Percentiles rank a stretch among this genome's conserved stretches.
These are phyloP conservation scores for Limonium bicolor DNA, from an alignment of 148 eudicot genomes.

Conservation along the genomic window DNA sequence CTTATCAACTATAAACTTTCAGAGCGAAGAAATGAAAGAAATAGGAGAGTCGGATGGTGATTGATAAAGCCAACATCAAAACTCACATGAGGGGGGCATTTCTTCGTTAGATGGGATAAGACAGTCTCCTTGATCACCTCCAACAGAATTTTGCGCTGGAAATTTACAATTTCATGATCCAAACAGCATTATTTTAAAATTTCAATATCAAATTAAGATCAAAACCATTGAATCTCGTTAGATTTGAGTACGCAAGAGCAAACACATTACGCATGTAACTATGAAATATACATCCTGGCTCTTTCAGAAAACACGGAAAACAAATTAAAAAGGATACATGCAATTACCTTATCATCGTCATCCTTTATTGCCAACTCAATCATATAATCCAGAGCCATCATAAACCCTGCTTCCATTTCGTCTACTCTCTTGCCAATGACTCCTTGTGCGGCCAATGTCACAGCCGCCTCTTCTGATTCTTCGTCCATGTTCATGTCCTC, in stretches of 20 bases:
- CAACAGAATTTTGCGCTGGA: slow-evolving; percentile 77
- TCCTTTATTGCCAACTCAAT: slow-evolving; percentile 71
- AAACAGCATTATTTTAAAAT: not conserved
- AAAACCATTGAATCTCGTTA: not conserved
- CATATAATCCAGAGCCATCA: slow-evolving; percentile 99
- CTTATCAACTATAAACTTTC: too few relatives aligned
- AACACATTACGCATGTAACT: not conserved
- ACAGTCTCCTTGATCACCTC: slow-evolving; percentile 95
- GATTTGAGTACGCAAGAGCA: not conserved
- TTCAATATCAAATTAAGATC: not conserved
- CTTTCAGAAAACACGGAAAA: not conserved
- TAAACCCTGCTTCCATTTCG: slow-evolving; percentile 88
- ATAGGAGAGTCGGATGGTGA: not conserved
- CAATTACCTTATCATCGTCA: slow-evolving; percentile 60
- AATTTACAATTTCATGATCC: slow-evolving; percentile 8
- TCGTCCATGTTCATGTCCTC: slow-evolving; percentile 94
- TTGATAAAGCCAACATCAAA: not conserved
- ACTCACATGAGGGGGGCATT: slow-evolving; percentile 96
- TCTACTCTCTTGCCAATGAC: slow-evolving; percentile 98
- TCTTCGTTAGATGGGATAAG: slow-evolving; percentile 84
- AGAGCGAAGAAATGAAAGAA: too few relatives aligned
- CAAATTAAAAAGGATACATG: not conserved
- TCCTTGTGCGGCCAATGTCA: slow-evolving; percentile 89
- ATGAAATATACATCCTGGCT: not conserved
- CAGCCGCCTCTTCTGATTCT: slow-evolving; percentile 72